These are phyloP conservation scores for Umbelopsis isabellina DNA, from an alignment of 192 early-diverging fungal species.

Conservation along the genomic window DNA sequence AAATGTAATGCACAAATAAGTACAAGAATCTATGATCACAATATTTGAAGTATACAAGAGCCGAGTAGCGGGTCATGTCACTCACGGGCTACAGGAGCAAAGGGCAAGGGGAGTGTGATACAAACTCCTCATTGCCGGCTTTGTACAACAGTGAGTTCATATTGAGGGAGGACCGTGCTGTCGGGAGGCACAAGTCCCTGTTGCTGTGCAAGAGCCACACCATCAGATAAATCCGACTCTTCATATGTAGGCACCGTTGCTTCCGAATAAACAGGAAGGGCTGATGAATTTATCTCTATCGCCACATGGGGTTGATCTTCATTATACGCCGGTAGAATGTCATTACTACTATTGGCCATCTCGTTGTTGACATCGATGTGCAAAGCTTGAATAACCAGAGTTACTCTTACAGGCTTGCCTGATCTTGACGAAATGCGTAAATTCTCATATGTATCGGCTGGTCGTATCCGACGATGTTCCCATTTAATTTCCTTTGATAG, in stretches of 20 bases:
- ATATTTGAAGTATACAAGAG: too few relatives aligned
- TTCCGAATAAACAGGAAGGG: neutral
- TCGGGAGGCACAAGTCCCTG: too few relatives aligned
- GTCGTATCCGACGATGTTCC: neutral
- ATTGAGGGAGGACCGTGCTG: conserved; percentile 13
- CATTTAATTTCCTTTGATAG: conserved; percentile 13
- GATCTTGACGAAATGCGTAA: neutral
- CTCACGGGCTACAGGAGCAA: too few relatives aligned
- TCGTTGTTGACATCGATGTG: neutral
- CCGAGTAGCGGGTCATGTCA: neutral
- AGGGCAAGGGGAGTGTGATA: neutral
- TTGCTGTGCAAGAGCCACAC: neutral
- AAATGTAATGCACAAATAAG: too few relatives aligned
- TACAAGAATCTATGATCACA: too few relatives aligned
- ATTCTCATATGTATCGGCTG: neutral
- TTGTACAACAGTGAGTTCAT: neutral
- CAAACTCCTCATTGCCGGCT: neutral
- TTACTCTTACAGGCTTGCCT: neutral
- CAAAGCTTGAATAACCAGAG: neutral
- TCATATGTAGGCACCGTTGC: neutral
- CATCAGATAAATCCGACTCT: neutral
- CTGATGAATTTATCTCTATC: neutral
- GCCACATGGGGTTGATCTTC: neutral
- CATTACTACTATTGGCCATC: neutral
- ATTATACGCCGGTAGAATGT: neutral